These are phyloP conservation scores for Coemansia sp. DNA, from an alignment of 192 early-diverging fungal genomes.

Conservation along the genomic window DNA sequence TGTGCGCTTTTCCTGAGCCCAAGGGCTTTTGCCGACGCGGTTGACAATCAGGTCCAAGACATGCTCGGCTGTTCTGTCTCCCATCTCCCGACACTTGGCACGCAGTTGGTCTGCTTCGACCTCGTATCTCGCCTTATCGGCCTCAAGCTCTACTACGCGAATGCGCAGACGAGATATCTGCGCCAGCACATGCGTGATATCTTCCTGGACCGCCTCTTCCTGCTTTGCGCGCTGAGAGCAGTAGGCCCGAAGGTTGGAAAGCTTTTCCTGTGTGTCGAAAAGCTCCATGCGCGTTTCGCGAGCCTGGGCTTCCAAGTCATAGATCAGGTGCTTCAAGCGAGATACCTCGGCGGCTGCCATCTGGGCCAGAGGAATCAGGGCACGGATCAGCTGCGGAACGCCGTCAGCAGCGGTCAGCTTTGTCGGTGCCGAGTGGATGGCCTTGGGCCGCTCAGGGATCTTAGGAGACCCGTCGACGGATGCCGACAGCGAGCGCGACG, in stretches of 20 bases:
- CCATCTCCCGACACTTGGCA: slow-evolving; percentile 30
- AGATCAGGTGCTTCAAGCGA: slow-evolving; percentile 20
- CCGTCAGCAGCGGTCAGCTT: slow-evolving; percentile 20
- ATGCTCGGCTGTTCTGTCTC: slow-evolving; percentile 25
- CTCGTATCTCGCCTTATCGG: slow-evolving; percentile 27
- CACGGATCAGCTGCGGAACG: slow-evolving; percentile 20
- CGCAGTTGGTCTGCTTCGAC: slow-evolving; percentile 23
- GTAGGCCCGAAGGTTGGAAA: slow-evolving; percentile 26
- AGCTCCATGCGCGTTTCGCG: slow-evolving; percentile 31
- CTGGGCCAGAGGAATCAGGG: slow-evolving; percentile 27
- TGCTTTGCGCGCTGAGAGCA: slow-evolving; percentile 31
- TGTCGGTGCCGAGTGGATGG: neutral
- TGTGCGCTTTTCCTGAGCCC: slow-evolving; percentile 12
- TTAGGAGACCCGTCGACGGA: neutral
- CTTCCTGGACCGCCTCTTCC: slow-evolving; percentile 45
- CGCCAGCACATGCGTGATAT: slow-evolving; percentile 45
- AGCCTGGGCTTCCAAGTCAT: slow-evolving; percentile 33
- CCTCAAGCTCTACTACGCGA: slow-evolving; percentile 30
- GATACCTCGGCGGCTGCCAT: slow-evolving; percentile 24
- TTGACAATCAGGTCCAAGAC: slow-evolving; percentile 45
- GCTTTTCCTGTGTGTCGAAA: slow-evolving; percentile 21
- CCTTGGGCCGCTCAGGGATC: slow-evolving; percentile 5
- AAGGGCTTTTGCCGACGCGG: slow-evolving; percentile 35
- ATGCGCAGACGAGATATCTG: slow-evolving; percentile 44
- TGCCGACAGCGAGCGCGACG: slow-evolving; percentile 1